Evolutionary conservation across 495 filamentous ascomycete genomes (phyloP).

Genomic region (Talaromyces trachyspermus): DNA sequence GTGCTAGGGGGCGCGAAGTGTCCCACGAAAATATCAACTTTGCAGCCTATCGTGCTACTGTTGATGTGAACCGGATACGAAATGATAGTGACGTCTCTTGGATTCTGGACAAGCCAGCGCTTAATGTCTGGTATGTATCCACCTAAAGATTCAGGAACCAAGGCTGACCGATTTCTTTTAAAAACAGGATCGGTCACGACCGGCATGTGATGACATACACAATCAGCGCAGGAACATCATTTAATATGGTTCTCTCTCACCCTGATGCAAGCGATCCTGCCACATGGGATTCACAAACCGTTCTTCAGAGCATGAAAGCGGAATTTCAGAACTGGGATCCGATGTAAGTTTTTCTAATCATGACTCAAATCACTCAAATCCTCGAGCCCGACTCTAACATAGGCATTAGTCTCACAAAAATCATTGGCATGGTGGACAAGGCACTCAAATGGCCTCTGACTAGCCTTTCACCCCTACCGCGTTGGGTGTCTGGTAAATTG

Average conservation of each 20-base stretch:
- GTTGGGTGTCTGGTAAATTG: slow-evolving; percentile 27
- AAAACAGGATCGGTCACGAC: slow-evolving; percentile 22
- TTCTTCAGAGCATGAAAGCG: slow-evolving; percentile 27
- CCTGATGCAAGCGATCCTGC: slow-evolving; percentile 31
- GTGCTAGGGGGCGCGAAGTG: slow-evolving; percentile 17
- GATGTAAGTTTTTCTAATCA: slow-evolving; percentile 10
- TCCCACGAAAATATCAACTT: slow-evolving; percentile 19
- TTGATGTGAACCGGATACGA: slow-evolving; percentile 33
- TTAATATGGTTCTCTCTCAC: slow-evolving; percentile 47
- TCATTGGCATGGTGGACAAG: slow-evolving; percentile 30
- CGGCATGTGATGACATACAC: slow-evolving; percentile 45
- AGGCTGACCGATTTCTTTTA: not conserved
- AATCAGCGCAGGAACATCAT: slow-evolving; percentile 37
- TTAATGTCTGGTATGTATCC: slow-evolving; percentile 34
- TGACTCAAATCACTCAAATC: not conserved
- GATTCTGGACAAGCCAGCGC: slow-evolving; percentile 28
- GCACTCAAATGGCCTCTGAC: slow-evolving; percentile 36
- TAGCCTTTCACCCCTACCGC: slow-evolving; percentile 19
- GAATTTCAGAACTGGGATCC: slow-evolving; percentile 38
- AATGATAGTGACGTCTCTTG: slow-evolving; percentile 29
- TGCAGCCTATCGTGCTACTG: slow-evolving; percentile 36
- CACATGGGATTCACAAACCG: slow-evolving; percentile 28
- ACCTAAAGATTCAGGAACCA: not conserved
- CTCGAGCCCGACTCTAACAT: too few species aligned
- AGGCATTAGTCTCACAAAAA: slow-evolving; percentile 27